Evolutionary conservation across 2,329 filamentous ascomycete species (phyloP), one percentile per base, ranked within the genome.

Genomic region (Septoria petroselini): DNA sequence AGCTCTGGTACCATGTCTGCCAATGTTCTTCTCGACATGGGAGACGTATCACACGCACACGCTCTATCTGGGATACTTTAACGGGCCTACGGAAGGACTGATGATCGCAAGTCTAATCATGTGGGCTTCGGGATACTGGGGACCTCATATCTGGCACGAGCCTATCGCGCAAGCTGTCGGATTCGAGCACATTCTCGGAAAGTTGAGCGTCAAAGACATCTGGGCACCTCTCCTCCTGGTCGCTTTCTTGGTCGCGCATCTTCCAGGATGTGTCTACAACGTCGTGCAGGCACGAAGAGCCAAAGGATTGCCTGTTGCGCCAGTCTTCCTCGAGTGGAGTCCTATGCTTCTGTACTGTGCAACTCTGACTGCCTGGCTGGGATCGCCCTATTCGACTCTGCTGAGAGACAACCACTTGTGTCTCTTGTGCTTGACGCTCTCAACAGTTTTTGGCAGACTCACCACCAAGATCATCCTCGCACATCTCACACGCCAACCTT

Each of bases 11-110:
- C 93, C 93, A 1, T 94, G 90, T 62, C 75, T 98, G 37, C 88
- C 93, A 53, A 98, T 98, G 93, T 98, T 95, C 77, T 96, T 98
- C 73, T 96, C 91, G 2, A 98, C 93, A 1, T 98, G 93, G 93
- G 93, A 98, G 73, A 98, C 93, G 1, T 98, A 96, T 70, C 93
- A 98, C 72, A 96, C 93, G 4, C 93, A 98, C 70, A 97, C 93
- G 0, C 76, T 98, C 4, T 98, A 95, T 70, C 82, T 98, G 9
- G 93, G 93, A 48, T 89, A 91, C 68, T 86, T 98, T 80, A 98
- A 98, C 69, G 93, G 93, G 1, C 93, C 93, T 1, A 98, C 93
- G 27, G 93, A 98, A 74, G 93, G 93, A 15, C 76, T 98, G 27
- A 83, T 97, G 44, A 84, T 98, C 57, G 93, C 91, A 19, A 91